Evolutionary conservation across 2,329 filamentous ascomycete species (phyloP).

Genomic region (Cucurbitaria berberidis): DNA sequence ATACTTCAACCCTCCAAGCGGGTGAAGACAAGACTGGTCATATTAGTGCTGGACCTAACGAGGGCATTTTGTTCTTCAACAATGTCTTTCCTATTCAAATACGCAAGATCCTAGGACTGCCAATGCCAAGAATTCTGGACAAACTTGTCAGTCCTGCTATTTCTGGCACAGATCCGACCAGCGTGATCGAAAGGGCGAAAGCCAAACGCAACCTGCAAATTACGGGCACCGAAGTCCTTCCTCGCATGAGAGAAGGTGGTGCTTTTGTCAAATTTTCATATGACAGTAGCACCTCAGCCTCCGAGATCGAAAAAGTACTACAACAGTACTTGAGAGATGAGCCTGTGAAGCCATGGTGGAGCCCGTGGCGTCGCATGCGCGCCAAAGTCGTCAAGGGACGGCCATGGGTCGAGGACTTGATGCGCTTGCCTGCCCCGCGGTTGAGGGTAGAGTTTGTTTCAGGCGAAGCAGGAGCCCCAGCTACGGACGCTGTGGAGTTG

Average conservation of each 20-base stretch:
- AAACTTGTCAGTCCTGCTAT: conserved; percentile 59
- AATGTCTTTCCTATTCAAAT: conserved; percentile 87
- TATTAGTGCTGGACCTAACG: conserved; percentile 75
- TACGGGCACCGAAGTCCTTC: conserved; percentile 80
- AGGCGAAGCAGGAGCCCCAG: conserved; percentile 71
- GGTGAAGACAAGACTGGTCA: conserved; percentile 77
- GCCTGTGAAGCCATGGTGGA: conserved; percentile 88
- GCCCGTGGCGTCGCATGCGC: conserved; percentile 76
- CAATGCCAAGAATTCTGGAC: conserved; percentile 59
- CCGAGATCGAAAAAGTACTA: conserved; percentile 67
- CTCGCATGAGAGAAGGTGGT: conserved; percentile 87
- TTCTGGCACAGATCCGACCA: conserved; percentile 62
- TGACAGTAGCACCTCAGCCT: conserved; percentile 53
- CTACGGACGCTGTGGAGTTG: conserved; percentile 73
- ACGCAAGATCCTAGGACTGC: conserved; percentile 64
- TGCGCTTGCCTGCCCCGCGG: conserved; percentile 76
- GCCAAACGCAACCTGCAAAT: conserved; percentile 65
- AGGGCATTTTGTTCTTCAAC: conserved; percentile 88
- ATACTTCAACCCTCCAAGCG: conserved; percentile 48
- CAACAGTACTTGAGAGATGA: conserved; percentile 69
- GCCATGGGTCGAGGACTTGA: conserved; percentile 94
- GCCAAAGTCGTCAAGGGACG: conserved; percentile 78
- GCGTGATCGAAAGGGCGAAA: conserved; percentile 64
- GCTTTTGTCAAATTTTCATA: conserved; percentile 87
- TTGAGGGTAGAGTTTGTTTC: conserved; percentile 86